Conservation (phyloP, 139 green algal genomes). For the Picochlorum sp. region DNA sequence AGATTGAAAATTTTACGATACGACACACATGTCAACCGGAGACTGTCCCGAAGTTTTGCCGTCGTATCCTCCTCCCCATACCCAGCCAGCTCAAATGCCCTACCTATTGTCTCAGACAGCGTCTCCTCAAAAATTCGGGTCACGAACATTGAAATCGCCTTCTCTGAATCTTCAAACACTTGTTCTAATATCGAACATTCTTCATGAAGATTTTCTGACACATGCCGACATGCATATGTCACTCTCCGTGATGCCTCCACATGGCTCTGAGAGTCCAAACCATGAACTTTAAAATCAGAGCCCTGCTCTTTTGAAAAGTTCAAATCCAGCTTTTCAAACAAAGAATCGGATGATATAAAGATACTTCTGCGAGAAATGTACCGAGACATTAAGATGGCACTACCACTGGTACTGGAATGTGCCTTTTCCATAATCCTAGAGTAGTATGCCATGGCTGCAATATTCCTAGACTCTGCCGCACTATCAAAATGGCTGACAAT, state of each 20-base stretch:
- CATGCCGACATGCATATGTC: constrained; percentile 28
- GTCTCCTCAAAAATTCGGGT: constrained; percentile 54
- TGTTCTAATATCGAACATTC: constrained; percentile 47
- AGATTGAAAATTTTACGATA: constrained; percentile 35
- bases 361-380: constrained; percentile 46
- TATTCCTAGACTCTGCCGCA: constrained; percentile 29
- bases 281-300: no score
- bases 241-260: constrained; percentile 21
- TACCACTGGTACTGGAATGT: neutral
- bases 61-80: constrained; percentile 15
- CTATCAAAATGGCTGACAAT: constrained; percentile 58
- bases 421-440: constrained; percentile 51
- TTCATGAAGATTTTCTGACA: constrained; percentile 34
- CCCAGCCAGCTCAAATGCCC: constrained; percentile 14
- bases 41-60: constrained; percentile 22
- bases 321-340: constrained; percentile 13
- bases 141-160: constrained; percentile 33
- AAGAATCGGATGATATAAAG: constrained; percentile 28
- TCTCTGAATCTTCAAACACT: constrained; percentile 33
- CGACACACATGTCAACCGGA: constrained; percentile 45
- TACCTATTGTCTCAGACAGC: constrained; percentile 33
- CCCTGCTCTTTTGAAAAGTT: neutral
- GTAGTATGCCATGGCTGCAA: constrained; percentile 46
- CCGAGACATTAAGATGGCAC: constrained; percentile 21
- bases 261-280: neutral